Evolutionary conservation across 768 basidiomycete genomes (phyloP), one percentile per base, ranked within the genome.

Genomic region (Agrocybe pediades): DNA sequence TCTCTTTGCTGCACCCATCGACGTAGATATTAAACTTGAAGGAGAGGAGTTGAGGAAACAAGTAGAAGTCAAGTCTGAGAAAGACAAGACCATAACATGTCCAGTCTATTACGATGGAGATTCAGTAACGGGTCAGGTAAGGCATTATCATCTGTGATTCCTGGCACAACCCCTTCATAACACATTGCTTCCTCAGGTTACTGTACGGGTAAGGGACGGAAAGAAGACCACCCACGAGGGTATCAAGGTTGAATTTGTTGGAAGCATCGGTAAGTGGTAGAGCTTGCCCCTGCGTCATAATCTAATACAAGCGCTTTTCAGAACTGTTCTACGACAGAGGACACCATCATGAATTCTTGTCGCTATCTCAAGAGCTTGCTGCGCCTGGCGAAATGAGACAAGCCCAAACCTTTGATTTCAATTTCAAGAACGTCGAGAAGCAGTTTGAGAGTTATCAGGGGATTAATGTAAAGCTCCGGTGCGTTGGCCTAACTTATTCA

Each of bases 351-450:
- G 97, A 98, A 68, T 98, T 98, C 71, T 77, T 98, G 9, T 97
- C 96, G 6, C 73, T 98, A 62, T 92, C 94, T 0, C 94, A 98
- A 72, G 96, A 98, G 65, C 78, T 98, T 21, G 94, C 95, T 2
- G 87, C 92, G 0, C 94, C 94, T n/a, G 95, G 94, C 27, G 97
- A 99, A 66, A 87, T 99, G 87, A 84, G 97, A 41, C 89, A 93
- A 65, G 95, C 95, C 0, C 95, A 98, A 72, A 93, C 94, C 8
- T 97, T 87, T 62, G 95, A 98, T 49, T 98, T 99, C 72, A 82
- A 86, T 64, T 98, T 99, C 82, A 98, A 98, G 80, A 99, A 96
- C 65, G 91, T 99, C 36, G 97, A 99, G 84, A 98, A 99, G 77
- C 95, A 98, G 69, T 98, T 91, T 60, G 96, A 98, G 77, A 92